These are phyloP conservation scores for Amauroascus verrucosus DNA, from an alignment of 2,329 filamentous ascomycete genomes.

Conservation along the genomic window DNA sequence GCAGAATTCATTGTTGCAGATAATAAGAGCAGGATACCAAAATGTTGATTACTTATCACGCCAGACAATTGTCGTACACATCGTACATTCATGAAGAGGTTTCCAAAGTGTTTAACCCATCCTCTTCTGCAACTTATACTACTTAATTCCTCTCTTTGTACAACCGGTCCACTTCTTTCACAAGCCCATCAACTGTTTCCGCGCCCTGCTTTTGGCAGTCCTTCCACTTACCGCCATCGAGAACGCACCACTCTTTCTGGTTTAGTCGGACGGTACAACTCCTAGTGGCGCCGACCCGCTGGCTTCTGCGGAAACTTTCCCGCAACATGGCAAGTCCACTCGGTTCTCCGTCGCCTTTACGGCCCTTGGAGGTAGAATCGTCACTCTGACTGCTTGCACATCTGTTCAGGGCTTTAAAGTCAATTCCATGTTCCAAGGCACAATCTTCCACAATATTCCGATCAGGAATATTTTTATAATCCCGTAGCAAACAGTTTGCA, in stretches of 20 bases:
- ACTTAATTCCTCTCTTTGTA: conserved; percentile 36
- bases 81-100: neutral
- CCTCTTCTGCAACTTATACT: neutral
- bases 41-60: neutral
- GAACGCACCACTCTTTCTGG: conserved; percentile 70
- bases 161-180: conserved; percentile 65
- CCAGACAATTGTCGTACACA: neutral
- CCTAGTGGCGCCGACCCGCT: conserved; percentile 53
- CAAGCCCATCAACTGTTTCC: conserved; percentile 52
- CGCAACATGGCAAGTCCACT: conserved; percentile 37
- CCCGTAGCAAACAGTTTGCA: conserved; percentile 72
- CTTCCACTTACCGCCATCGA: conserved; percentile 67
- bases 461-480: conserved; percentile 68
- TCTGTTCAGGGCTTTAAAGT: conserved; percentile 68
- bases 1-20: neutral
- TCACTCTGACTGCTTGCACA: conserved; percentile 72
- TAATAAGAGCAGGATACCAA: neutral
- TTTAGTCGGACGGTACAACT: conserved; percentile 74
- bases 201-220: conserved; percentile 58
- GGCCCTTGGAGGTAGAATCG: conserved; percentile 37
- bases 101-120: neutral
- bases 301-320: conserved; percentile 43
- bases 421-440: conserved; percentile 79
- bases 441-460: conserved; percentile 73
- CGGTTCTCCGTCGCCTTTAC: conserved; percentile 51